phyloP scores from a whole-genome alignment of 768 basidiomycete species.

The Trametes villosa region DNA sequence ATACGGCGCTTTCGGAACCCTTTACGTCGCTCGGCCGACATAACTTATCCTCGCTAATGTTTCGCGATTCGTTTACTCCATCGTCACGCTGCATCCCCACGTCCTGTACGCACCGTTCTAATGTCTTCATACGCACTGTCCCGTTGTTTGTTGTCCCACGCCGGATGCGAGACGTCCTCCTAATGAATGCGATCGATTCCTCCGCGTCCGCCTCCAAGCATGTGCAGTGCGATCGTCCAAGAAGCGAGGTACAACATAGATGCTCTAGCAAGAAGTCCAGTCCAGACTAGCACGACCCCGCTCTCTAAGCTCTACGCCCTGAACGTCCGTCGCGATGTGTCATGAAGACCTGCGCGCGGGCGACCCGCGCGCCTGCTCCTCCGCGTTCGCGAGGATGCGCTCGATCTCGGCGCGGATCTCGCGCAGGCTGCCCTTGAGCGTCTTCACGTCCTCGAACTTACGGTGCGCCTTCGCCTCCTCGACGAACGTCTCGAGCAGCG shows the following conservation, averaged over 20 bases:
- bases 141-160: neutral
- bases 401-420: slow-evolving; percentile 89
- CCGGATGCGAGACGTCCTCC: neutral
- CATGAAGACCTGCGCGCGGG: neutral
- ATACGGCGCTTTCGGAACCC: slow-evolving; percentile 11
- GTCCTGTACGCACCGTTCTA: slow-evolving; percentile 16
- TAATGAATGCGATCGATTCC: neutral
- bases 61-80: slow-evolving; percentile 1
- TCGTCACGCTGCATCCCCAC: slow-evolving; percentile 8
- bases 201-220: slow-evolving; percentile 2
- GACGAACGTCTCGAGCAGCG: slow-evolving; percentile 86
- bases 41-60: slow-evolving; percentile 26
- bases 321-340: slow-evolving; percentile 17
- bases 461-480: slow-evolving; percentile 87
- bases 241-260: slow-evolving; percentile 5
- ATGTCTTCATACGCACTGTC: slow-evolving; percentile 12
- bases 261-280: slow-evolving; percentile 1
- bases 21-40: slow-evolving; percentile 26
- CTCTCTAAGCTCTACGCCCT: neutral
- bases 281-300: neutral
- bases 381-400: slow-evolving; percentile 52
- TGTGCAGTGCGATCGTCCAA: slow-evolving; percentile 2
- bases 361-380: slow-evolving; percentile 14
- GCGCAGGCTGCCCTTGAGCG: slow-evolving; percentile 73
- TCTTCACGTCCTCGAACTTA: slow-evolving; percentile 95